Evolutionary conservation across 2,329 filamentous ascomycete genomes (phyloP), one percentile per base, ranked within the genome.

Genomic region (Hirsutella minnesotensis): DNA sequence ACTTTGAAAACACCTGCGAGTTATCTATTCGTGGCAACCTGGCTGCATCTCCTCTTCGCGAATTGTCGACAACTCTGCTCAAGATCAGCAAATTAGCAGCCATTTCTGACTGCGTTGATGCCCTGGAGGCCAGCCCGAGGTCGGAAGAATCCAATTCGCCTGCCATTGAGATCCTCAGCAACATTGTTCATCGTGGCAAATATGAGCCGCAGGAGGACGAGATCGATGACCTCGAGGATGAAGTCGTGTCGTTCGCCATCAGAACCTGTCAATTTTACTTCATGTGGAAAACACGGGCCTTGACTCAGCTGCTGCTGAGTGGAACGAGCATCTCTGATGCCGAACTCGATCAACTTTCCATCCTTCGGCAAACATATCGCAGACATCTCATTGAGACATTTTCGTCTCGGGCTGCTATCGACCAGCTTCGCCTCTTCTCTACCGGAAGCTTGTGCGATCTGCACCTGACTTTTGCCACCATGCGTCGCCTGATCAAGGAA

Each of bases 201-300:
- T 78, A 81, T 37, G 72, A 76, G 41, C 79, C 82, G 42, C 67
- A 79, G 3, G 78, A 87, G 43, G 76, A 81, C 36, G 81, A 83
- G 13, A 72, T 81, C 21, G 83, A 88, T 48, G 79, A 79, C 36
- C 68, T 86, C 12, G 90, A 96, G 60, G 85, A 92, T 51, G 80
- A 86, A 49, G 70, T 92, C 36, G 80, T 87, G 7, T 71, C 77
- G 2, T 83, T 81, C 52, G 82, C 87, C 24, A 83, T 94, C 54
- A 83, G 84, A 50, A 73, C 81, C 2, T 72, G 83, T 40, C 73
- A 88, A 38, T 87, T 94, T 63, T 96, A 95, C 65, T 94, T 95
- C 58, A 86, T 94, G 79, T 98, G 92, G 92, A 90, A 92, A 57
- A 75, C 83, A 19, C 75, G 78, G 42, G 68, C 72, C 41, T 55